Conservation (phyloP, 202 grass and related monocot genomes). For the Zoysia matrella region DNA sequence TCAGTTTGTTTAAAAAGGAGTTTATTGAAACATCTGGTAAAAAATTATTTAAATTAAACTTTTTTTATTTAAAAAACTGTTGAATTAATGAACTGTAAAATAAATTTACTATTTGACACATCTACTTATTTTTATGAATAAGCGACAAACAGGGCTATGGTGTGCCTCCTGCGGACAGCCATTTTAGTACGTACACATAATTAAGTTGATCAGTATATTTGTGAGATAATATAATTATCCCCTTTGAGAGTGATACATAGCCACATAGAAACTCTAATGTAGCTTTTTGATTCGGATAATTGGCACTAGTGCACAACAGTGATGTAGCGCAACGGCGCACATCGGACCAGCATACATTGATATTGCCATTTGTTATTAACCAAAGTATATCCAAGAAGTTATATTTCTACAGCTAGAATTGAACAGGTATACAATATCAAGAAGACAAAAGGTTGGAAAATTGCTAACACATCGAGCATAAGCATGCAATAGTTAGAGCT, state of each 20-base stretch:
- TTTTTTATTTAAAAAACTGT: too few relatives aligned
- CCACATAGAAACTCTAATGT: neutral
- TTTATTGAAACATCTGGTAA: too few relatives aligned
- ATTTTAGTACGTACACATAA: too few relatives aligned
- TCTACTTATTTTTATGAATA: too few relatives aligned
- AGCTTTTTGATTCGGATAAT: neutral
- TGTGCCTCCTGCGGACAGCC: too few relatives aligned
- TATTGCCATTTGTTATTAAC: conserved; percentile 35
- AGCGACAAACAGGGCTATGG: too few relatives aligned
- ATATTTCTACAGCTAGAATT: conserved; percentile 56
- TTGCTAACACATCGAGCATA: conserved; percentile 40
- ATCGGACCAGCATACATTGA: conserved; percentile 14
- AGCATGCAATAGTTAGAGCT: conserved; percentile 11
- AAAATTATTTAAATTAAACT: too few relatives aligned
- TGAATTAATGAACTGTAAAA: too few relatives aligned
- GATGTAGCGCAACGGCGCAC: neutral
- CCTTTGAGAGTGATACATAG: too few relatives aligned
- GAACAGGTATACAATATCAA: conserved; percentile 53
- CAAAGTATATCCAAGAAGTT: conserved; percentile 43
- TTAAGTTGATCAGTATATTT: neutral
- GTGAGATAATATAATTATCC: neutral
- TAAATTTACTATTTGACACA: too few relatives aligned
- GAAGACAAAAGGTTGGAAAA: conserved; percentile 20
- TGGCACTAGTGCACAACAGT: neutral
- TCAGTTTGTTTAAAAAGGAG: too few relatives aligned